Conservation (phyloP, 306 rosid species). For the Cucurbita ficifolia region DNA sequence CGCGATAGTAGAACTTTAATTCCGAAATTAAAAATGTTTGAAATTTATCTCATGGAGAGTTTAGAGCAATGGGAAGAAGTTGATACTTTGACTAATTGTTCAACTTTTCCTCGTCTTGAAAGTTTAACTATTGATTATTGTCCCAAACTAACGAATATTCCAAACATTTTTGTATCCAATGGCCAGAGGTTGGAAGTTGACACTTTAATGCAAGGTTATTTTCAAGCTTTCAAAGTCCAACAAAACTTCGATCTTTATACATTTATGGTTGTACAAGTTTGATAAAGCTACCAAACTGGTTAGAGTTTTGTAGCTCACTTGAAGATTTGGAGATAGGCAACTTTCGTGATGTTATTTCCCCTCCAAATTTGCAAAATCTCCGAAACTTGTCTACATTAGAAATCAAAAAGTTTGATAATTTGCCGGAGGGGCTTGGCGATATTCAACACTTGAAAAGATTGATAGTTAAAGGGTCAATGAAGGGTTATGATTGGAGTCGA, state of each 20-base stretch:
- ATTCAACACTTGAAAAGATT: neutral
- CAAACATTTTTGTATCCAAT: neutral
- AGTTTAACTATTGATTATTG: neutral
- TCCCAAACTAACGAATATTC: neutral
- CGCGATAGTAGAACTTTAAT: neutral
- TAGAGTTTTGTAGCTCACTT: neutral
- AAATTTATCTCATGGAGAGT: neutral
- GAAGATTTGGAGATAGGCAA: neutral
- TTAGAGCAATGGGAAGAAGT: neutral
- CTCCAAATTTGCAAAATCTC: neutral
- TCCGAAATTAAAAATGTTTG: neutral
- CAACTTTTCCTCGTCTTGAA: neutral
- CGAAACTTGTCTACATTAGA: neutral
- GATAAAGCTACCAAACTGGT: neutral
- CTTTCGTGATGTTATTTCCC: neutral
- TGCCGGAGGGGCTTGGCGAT: neutral
- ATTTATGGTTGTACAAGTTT: neutral
- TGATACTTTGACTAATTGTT: neutral
- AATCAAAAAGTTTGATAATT: neutral
- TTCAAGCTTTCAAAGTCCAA: neutral
- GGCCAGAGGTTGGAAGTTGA: neutral
- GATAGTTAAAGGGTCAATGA: neutral
- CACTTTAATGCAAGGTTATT: neutral
- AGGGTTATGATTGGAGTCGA: neutral
- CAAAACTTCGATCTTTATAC: neutral